A percentile compares a stretch with the other conserved stretches of the same genome.
phyloP scores from a whole-genome alignment of 345 rosid genomes.

The Noccaea caerulescens region DNA sequence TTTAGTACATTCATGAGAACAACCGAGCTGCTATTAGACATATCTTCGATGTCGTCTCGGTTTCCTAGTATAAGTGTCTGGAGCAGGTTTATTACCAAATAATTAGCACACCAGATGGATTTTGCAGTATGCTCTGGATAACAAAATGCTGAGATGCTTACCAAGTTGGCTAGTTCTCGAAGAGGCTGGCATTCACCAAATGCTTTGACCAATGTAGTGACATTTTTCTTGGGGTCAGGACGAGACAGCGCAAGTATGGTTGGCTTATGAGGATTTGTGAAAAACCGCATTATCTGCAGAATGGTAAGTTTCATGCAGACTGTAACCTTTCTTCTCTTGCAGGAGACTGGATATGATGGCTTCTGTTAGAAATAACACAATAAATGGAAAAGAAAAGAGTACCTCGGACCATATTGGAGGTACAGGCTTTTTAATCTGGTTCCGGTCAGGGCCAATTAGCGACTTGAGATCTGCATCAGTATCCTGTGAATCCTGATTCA shows the following conservation, averaged over 20 bases:
- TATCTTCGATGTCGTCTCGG: slow-evolving; percentile 92
- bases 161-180: slow-evolving; percentile 89
- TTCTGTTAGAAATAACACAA: slow-evolving; percentile 10
- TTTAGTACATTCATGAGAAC: slow-evolving; percentile 85
- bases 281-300: slow-evolving; percentile 81
- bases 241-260: slow-evolving; percentile 87
- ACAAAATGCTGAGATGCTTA: slow-evolving; percentile 31
- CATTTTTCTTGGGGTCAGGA: slow-evolving; percentile 90
- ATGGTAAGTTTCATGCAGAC: slow-evolving; percentile 3
- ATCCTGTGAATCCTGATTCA: slow-evolving; percentile 84
- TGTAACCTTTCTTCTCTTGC: slow-evolving; percentile 14
- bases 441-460: slow-evolving; percentile 62
- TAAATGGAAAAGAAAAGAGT: slow-evolving; percentile 7
- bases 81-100: slow-evolving; percentile 51
- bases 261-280: slow-evolving; percentile 92
- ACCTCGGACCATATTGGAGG: slow-evolving; percentile 94
- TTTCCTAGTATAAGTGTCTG: slow-evolving; percentile 96
- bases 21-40: slow-evolving; percentile 79
- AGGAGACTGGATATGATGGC: not conserved
- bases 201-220: slow-evolving; percentile 88
- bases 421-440: slow-evolving; percentile 64
- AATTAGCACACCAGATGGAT: slow-evolving; percentile 12
- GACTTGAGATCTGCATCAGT: slow-evolving; percentile 77
- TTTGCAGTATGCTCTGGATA: not conserved
- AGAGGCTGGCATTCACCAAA: slow-evolving; percentile 86